A percentile compares a stretch with the other conserved stretches of the same genome.
Evolutionary conservation across 768 basidiomycete genomes (phyloP).

Genomic region (Hygrocybe punicea): DNA sequence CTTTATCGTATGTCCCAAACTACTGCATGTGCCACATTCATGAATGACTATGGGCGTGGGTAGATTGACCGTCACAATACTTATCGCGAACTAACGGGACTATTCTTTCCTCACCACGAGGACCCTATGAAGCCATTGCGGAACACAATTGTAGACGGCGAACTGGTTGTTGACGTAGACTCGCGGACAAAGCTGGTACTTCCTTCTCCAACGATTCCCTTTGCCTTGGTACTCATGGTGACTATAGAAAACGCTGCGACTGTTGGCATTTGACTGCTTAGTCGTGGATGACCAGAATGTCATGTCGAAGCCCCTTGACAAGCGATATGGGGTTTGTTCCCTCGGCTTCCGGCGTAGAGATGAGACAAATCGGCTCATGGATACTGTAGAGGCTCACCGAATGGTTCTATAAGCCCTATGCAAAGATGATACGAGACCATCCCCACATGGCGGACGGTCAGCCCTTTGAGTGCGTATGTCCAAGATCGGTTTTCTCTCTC

Average conservation of each 20-base stretch:
- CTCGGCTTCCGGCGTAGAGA: neutral
- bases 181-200: constrained; percentile 66
- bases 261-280: constrained; percentile 90
- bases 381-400: constrained; percentile 63
- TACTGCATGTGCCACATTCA: neutral
- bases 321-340: constrained; percentile 79
- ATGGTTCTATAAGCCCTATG: constrained; percentile 82
- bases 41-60: constrained; percentile 1
- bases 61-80: constrained; percentile 95
- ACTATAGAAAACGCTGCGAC: constrained; percentile 73
- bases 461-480: constrained; percentile 78
- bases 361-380: constrained; percentile 10
- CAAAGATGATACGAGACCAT: constrained; percentile 62
- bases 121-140: constrained; percentile 62
- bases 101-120: constrained; percentile 90
- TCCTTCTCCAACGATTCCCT: constrained; percentile 6
- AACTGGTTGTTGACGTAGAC: constrained; percentile 89
- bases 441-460: constrained; percentile 60
- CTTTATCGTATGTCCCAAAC: constrained; percentile 63
- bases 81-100: constrained; percentile 69
- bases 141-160: constrained; percentile 87
- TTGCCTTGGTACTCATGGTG: neutral
- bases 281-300: constrained; percentile 83
- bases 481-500: constrained; percentile 2
- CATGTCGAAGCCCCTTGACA: constrained; percentile 78